A percentile compares a stretch with the other conserved stretches of the same genome.
These are phyloP conservation scores for Euphrasia arctica DNA, from an alignment of 305 asterid species.

Conservation along the genomic window DNA sequence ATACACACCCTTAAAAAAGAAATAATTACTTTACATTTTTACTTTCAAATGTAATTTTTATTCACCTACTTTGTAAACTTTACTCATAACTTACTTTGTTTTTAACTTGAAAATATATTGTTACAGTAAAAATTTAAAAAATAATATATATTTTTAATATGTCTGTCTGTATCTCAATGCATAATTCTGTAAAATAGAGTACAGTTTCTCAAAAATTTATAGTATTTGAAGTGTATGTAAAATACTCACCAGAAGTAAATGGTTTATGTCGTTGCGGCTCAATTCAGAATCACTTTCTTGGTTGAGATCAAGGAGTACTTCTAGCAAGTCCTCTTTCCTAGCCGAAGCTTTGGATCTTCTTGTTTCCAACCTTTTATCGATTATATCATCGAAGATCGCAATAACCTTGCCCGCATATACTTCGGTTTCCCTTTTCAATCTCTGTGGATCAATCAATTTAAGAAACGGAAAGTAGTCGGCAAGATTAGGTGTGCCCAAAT, in stretches of 20 bases:
- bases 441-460: neutral
- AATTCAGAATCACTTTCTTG: constrained; percentile 14
- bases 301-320: constrained; percentile 2
- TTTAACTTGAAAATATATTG: too few relatives aligned
- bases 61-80: too few relatives aligned
- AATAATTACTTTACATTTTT: too few relatives aligned
- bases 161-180: too few relatives aligned
- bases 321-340: neutral
- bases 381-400: constrained; percentile 23
- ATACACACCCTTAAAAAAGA: too few relatives aligned
- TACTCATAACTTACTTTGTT: too few relatives aligned
- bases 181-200: too few relatives aligned
- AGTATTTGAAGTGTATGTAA: neutral
- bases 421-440: neutral
- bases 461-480: constrained; percentile 12
- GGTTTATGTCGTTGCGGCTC: constrained; percentile 22
- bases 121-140: too few relatives aligned
- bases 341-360: neutral
- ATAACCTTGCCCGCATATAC: neutral
- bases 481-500: constrained; percentile 24
- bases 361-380: constrained; percentile 9
- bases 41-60: too few relatives aligned
- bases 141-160: too few relatives aligned
- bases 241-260: constrained; percentile 27
- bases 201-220: too few relatives aligned